Percentiles rank a stretch among this genome's conserved stretches.
These are phyloP conservation scores for Pestalotiopsis sp. DNA, from an alignment of 2,329 filamentous ascomycete genomes.

Conservation along the genomic window DNA sequence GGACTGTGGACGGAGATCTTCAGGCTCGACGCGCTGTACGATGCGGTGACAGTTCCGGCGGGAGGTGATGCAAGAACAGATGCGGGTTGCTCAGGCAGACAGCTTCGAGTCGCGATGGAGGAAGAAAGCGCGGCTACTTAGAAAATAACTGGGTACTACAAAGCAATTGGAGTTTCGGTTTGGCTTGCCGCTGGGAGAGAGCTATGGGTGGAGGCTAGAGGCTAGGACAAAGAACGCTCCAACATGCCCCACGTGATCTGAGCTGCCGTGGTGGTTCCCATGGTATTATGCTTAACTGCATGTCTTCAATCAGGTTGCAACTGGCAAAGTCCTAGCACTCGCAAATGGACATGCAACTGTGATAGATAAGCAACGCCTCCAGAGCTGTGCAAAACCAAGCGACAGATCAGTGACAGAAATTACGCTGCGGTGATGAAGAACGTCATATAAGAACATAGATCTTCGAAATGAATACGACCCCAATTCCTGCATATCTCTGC, in stretches of 20 bases:
- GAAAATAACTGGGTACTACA: conserved; percentile 4
- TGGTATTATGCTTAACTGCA: not conserved
- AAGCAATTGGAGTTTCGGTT: not conserved
- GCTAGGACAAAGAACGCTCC: not conserved
- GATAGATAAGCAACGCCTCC: not conserved
- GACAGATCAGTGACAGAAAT: no score
- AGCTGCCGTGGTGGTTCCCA: not conserved
- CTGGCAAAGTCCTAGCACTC: no score
- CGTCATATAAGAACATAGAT: not conserved
- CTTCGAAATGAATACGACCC: not conserved
- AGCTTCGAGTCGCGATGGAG: conserved; percentile 1
- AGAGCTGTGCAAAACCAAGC: no score
- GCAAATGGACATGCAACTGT: no score
- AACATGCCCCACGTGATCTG: not conserved
- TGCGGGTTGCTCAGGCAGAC: not conserved
- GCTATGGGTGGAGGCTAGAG: not conserved
- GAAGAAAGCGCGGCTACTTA: conserved; percentile 2
- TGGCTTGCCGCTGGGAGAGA: not conserved
- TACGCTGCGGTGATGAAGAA: not conserved
- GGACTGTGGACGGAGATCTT: not conserved
- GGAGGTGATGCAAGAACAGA: not conserved
- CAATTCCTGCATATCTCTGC: not conserved
- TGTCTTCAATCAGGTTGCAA: not conserved
- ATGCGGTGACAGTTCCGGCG: no score
- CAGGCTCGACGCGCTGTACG: not conserved